Percentiles rank a stretch among this genome's conserved stretches.
Evolutionary conservation across 2,329 filamentous ascomycete species (phyloP).

Genomic region (Penicillium sp.): DNA sequence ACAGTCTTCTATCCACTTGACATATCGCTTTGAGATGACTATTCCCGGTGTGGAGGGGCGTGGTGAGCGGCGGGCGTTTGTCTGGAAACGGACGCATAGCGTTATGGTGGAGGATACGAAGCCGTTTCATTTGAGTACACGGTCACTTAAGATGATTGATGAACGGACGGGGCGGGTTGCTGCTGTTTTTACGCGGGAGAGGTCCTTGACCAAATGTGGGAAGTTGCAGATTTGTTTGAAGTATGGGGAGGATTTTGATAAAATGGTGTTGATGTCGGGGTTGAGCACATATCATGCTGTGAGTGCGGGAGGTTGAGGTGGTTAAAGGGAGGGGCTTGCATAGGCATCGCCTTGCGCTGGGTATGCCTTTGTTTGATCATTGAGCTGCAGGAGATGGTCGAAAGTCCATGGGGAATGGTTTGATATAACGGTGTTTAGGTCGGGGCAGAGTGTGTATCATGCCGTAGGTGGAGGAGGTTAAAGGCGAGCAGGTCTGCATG

Average conservation of each 20-base stretch:
- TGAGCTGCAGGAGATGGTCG: no score
- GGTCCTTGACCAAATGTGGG: slow-evolving; percentile 13
- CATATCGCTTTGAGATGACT: slow-evolving; percentile 28
- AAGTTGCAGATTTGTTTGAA: slow-evolving; percentile 18
- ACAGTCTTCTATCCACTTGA: slow-evolving; percentile 20
- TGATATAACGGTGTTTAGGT: slow-evolving; percentile 20
- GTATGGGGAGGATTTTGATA: slow-evolving; percentile 20
- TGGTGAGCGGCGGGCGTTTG: slow-evolving; percentile 19
- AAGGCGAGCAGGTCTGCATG: background rate
- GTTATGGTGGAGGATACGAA: slow-evolving; percentile 23
- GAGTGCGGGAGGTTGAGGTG: slow-evolving; percentile 12
- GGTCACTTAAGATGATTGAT: slow-evolving; percentile 32
- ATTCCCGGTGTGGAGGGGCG: background rate
- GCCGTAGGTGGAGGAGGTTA: slow-evolving; percentile 8
- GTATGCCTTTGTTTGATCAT: no score
- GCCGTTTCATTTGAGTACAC: slow-evolving; percentile 17
- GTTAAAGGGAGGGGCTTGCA: background rate
- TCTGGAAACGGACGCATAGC: slow-evolving; percentile 32
- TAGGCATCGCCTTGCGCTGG: no score
- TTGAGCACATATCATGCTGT: slow-evolving; percentile 17
- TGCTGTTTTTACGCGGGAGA: slow-evolving; percentile 20
- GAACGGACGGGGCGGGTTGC: slow-evolving; percentile 14
- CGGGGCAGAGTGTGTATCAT: slow-evolving; percentile 19
- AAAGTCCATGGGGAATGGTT: slow-evolving; percentile 14
- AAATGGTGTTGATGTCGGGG: slow-evolving; percentile 20